phyloP scores from a whole-genome alignment of 1,284 basidiomycete species.

The Termitomyces sp. region DNA sequence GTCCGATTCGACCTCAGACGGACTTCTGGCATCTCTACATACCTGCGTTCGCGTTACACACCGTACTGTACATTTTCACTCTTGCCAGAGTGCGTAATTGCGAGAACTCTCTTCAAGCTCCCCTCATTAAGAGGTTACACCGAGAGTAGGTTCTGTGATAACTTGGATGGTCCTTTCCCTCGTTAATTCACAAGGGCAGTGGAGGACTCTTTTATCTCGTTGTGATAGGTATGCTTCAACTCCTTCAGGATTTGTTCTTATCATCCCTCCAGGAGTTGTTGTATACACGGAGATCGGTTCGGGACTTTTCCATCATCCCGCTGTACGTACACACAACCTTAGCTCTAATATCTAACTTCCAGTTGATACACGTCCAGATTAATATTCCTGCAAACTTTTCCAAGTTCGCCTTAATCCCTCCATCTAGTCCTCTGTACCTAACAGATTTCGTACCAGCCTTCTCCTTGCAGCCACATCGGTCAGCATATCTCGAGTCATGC shows the following conservation, averaged over 20 bases:
- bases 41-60: slow-evolving; percentile 10
- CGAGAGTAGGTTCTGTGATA: slow-evolving; percentile 6
- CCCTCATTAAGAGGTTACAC: slow-evolving; percentile 11
- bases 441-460: not conserved
- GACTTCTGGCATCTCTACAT: slow-evolving; percentile 13
- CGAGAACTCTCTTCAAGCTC: slow-evolving; percentile 7
- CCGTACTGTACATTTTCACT: slow-evolving; percentile 12
- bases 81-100: slow-evolving; percentile 10
- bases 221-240: slow-evolving; percentile 2
- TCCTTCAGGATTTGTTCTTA: not conserved
- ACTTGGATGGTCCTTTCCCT: not conserved
- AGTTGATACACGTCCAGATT: not conserved
- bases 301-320: slow-evolving; percentile 4
- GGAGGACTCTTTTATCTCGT: slow-evolving; percentile 13
- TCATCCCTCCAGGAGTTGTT: not conserved
- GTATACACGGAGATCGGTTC: slow-evolving; percentile 14
- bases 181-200: not conserved
- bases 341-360: too few species aligned
- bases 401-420: not conserved
- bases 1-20: slow-evolving; percentile 8
- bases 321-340: not conserved
- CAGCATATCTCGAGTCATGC: slow-evolving; percentile 14
- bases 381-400: slow-evolving; percentile 13
- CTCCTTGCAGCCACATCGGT: slow-evolving; percentile 10
- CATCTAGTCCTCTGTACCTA: not conserved